A percentile compares a stretch with the other conserved stretches of the same genome.
These are phyloP conservation scores for Colletotrichum agaves DNA, from an alignment of 2,329 filamentous ascomycete species.

Conservation along the genomic window DNA sequence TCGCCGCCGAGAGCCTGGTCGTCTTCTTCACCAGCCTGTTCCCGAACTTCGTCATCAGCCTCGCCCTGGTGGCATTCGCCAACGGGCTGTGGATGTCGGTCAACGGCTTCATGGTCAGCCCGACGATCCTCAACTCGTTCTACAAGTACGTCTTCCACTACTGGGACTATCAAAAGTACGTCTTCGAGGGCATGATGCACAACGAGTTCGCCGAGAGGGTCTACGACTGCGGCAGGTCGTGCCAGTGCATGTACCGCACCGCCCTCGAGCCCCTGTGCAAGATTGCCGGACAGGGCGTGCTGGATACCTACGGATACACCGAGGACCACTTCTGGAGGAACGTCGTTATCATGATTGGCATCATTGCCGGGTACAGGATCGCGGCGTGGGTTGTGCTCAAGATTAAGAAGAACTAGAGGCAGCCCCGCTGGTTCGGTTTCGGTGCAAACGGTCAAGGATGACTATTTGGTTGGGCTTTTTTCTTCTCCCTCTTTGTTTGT, in stretches of 20 bases:
- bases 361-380: conserved; percentile 78
- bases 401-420: conserved; percentile 34
- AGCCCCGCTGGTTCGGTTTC: background rate
- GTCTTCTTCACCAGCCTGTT: conserved; percentile 79
- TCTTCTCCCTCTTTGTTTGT: no score
- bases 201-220: conserved; percentile 79
- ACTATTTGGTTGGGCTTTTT: no score
- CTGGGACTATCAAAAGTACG: conserved; percentile 87
- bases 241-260: conserved; percentile 77
- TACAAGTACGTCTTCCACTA: conserved; percentile 91
- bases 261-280: conserved; percentile 71
- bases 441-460: no score
- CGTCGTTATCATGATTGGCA: conserved; percentile 81
- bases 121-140: conserved; percentile 79
- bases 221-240: conserved; percentile 69
- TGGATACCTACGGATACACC: conserved; percentile 76
- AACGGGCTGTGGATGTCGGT: conserved; percentile 94
- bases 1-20: conserved; percentile 85
- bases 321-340: conserved; percentile 72
- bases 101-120: conserved; percentile 82
- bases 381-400: conserved; percentile 73
- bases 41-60: conserved; percentile 81
- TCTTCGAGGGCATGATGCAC: conserved; percentile 94
- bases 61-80: conserved; percentile 84
- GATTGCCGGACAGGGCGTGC: conserved; percentile 76